Evolutionary conservation across 805 yeast species (phyloP).

Genomic region (Candida endomychidarum): DNA sequence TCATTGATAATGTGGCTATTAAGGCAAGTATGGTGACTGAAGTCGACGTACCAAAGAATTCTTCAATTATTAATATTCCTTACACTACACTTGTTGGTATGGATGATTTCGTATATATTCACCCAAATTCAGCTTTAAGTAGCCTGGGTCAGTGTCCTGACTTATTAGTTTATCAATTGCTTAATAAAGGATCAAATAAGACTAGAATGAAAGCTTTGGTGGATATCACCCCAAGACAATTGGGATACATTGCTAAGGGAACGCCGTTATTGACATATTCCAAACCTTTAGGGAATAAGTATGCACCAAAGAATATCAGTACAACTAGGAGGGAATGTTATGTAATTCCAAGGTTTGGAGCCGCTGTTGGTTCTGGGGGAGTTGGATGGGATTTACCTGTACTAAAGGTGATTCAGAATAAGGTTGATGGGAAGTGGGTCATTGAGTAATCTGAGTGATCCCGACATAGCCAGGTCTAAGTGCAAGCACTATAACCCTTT

Average conservation of each 20-base stretch:
- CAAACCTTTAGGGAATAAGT: slow-evolving; percentile 88
- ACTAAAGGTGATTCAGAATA: slow-evolving; percentile 70
- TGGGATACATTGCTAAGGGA: slow-evolving; percentile 72
- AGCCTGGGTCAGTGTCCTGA: slow-evolving; percentile 75
- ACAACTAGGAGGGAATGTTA: slow-evolving; percentile 78
- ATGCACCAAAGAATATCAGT: slow-evolving; percentile 70
- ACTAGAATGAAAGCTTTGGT: slow-evolving; percentile 75
- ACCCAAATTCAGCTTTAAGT: slow-evolving; percentile 69
- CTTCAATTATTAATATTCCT: slow-evolving; percentile 60
- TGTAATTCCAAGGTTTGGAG: slow-evolving; percentile 89
- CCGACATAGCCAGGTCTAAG: no score
- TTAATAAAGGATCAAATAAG: slow-evolving; percentile 55
- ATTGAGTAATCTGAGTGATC: no score
- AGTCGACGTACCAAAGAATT: slow-evolving; percentile 54
- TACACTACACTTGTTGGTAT: slow-evolving; percentile 50
- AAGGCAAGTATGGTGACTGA: slow-evolving; percentile 76
- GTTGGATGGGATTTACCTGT: slow-evolving; percentile 90
- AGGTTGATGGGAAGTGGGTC: slow-evolving; percentile 68
- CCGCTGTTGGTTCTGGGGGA: slow-evolving; percentile 77
- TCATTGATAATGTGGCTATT: slow-evolving; percentile 84
- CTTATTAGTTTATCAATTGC: slow-evolving; percentile 68
- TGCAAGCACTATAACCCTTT: no score
- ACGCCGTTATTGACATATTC: slow-evolving; percentile 79
- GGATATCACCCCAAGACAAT: slow-evolving; percentile 69
- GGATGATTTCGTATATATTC: slow-evolving; percentile 64